A percentile compares a stretch with the other conserved stretches of the same genome.
These are phyloP conservation scores for Puccinia novopanici DNA, from an alignment of 1,284 basidiomycete species.

Conservation along the genomic window DNA sequence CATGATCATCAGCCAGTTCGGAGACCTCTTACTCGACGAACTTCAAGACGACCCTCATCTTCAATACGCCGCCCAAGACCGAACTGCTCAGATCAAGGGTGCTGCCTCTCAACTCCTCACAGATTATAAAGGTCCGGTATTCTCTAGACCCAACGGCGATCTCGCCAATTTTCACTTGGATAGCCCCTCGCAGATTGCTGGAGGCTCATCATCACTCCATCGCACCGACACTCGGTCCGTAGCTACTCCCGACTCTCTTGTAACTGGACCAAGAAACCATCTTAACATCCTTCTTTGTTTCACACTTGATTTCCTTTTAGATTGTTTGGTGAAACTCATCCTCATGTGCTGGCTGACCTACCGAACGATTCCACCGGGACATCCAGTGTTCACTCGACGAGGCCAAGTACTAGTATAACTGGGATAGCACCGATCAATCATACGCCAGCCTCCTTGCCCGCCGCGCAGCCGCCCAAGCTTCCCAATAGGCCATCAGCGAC, in stretches of 20 bases:
- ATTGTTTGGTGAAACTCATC: constrained; percentile 49
- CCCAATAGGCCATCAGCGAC: background rate
- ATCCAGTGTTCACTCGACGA: background rate
- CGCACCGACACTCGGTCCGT: constrained; percentile 20
- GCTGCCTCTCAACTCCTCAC: constrained; percentile 51
- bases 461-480: constrained; percentile 15
- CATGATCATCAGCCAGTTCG: constrained; percentile 55
- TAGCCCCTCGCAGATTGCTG: background rate
- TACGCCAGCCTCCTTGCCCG: background rate
- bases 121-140: constrained; percentile 27
- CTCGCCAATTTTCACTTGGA: background rate
- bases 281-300: background rate
- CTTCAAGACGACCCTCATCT: constrained; percentile 53
- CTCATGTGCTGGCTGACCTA: constrained; percentile 10
- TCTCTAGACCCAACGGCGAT: constrained; percentile 26
- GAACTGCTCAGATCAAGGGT: constrained; percentile 54
- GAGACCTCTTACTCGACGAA: constrained; percentile 54
- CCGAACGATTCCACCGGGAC: background rate
- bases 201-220: constrained; percentile 20
- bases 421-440: constrained; percentile 11
- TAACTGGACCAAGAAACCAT: background rate
- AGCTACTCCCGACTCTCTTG: background rate
- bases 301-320: background rate
- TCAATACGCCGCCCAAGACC: constrained; percentile 52
- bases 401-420: background rate